Base-by-base conservation (phyloP, 169 alveolate genomes). In the Neospora caninum region DNA sequence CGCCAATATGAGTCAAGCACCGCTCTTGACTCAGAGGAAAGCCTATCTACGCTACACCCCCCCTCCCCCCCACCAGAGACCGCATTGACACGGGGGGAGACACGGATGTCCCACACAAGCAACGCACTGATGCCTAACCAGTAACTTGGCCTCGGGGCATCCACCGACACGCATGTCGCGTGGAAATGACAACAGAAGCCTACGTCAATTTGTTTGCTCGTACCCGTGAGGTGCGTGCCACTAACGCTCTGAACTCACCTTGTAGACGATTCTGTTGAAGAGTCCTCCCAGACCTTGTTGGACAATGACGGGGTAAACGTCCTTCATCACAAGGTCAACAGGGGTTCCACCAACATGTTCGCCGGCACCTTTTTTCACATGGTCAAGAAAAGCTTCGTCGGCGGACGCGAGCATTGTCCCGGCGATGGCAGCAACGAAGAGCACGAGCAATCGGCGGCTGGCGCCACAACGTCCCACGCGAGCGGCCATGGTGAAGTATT, bases 311-410 rank as follows among this genome's bases (percentile, higher is more conserved):
- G 86, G 86, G 86, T 78, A 78, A n/a, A 78, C 9, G 42, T 78
- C 86, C 1, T 78, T 78, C 86, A 20, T 0, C n/a, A 78, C 29
- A 16, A 78, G 86, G 20, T 78, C 86, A n/a, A 78, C 86, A n/a
- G 86, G 86, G n/a, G 42, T n/a, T 29, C 86, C 86, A 16, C 86
- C 86, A 29, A 78, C 13, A n/a, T 78, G 39, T n/a, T 78, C 86
- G 1, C 86, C 86, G 29, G 27, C 39, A 18, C 86, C 86, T 16
- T 36, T 78, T n/a, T 78, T 78, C 43, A n/a, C 45, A 38, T 78
- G 41, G 45, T 20, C n/a, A 1, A 64, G 16, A 29, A 64, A 16
- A 29, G 34, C 73, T 7, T 16, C 73, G 25, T 27, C 73, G 25
- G 73, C 73, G 34, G 73, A 64, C 34, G 20, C 25, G 73, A 64